These are phyloP conservation scores for Colletotrichum lupini DNA, from an alignment of 2,329 filamentous ascomycete genomes.

Conservation along the genomic window DNA sequence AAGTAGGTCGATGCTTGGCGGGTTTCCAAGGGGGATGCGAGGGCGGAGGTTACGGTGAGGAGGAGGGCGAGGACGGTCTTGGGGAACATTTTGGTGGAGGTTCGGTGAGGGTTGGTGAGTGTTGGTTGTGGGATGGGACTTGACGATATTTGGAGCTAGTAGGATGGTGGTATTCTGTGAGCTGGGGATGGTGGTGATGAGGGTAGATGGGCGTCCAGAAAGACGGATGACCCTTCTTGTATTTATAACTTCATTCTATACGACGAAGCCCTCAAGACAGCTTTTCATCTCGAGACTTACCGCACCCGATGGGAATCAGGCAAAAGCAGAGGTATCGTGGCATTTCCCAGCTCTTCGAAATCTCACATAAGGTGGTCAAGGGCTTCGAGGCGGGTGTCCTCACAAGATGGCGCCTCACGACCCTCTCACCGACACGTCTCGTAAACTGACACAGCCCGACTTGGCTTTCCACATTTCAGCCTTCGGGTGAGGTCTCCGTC, in stretches of 20 bases:
- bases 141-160: background rate
- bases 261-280: too few relatives aligned
- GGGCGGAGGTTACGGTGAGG: slow-evolving; percentile 36
- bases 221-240: background rate
- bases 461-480: background rate
- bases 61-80: slow-evolving; percentile 38
- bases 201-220: background rate
- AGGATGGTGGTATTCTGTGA: background rate
- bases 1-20: slow-evolving; percentile 36
- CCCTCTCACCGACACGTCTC: background rate
- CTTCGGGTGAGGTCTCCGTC: background rate
- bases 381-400: background rate
- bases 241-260: background rate
- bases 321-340: background rate
- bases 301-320: background rate
- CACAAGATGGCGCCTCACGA: background rate
- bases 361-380: background rate
- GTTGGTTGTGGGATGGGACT: background rate
- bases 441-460: slow-evolving; percentile 5
- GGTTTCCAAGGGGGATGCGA: slow-evolving; percentile 38
- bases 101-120: background rate
- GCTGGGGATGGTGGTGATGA: background rate
- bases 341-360: background rate
- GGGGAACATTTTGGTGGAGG: slow-evolving; percentile 38
- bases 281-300: background rate